Percentiles rank a stretch among this genome's conserved stretches.
phyloP scores from a whole-genome alignment of 2,329 filamentous ascomycete genomes.

The Pseudogymnoascus sp. region DNA sequence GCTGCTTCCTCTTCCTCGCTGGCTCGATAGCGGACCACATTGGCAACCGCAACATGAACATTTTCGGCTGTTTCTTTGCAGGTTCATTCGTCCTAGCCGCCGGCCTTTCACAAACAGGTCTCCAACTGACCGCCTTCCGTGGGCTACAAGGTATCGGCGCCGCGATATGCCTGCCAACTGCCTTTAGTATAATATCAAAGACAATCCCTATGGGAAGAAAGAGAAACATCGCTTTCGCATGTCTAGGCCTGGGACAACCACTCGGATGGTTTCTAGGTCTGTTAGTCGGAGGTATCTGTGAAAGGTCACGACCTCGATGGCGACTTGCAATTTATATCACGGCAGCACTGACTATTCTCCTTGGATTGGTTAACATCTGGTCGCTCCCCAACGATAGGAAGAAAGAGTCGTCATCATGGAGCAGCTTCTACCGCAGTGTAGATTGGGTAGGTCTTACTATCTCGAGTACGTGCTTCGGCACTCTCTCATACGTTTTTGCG shows the following conservation, averaged over 20 bases:
- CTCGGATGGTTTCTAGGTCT: background rate
- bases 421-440: background rate
- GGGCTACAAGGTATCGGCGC: background rate
- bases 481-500: conserved; percentile 3
- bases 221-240: background rate
- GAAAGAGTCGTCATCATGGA: background rate
- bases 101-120: background rate
- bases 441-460: conserved; percentile 7
- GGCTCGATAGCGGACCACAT: conserved; percentile 9
- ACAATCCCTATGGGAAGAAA: background rate
- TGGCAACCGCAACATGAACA: conserved; percentile 8
- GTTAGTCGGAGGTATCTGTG: background rate
- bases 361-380: background rate
- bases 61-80: conserved; percentile 1
- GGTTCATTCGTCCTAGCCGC: background rate
- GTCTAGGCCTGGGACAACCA: conserved; percentile 2
- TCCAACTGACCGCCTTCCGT: background rate
- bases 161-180: background rate
- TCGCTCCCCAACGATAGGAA: background rate
- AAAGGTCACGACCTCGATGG: background rate
- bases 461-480: conserved; percentile 1
- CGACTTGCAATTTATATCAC: background rate
- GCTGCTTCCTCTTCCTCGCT: conserved; percentile 9
- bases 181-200: conserved; percentile 5
- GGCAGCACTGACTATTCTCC: background rate